A percentile compares a stretch with the other conserved stretches of the same genome.
Conservation (phyloP, 192 early-diverging fungal genomes). For the Neocallimastix lanati region DNA sequence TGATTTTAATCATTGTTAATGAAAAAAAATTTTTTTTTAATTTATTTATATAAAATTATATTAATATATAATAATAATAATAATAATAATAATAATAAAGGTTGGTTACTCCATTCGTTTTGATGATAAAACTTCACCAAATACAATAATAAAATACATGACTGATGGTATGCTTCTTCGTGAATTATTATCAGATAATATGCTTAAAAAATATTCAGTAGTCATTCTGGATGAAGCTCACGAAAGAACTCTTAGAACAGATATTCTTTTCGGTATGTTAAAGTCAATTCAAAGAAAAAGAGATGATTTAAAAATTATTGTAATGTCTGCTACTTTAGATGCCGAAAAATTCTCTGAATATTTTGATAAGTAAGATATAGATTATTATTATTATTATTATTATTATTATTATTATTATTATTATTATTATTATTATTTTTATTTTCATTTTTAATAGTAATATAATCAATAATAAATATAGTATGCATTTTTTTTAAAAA, state of each 20-base stretch:
- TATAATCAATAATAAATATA: no score
- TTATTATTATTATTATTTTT: no score
- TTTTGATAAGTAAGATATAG: slow-evolving; percentile 65
- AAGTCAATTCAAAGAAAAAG: not conserved
- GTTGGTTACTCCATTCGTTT: slow-evolving; percentile 95
- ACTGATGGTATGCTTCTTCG: slow-evolving; percentile 93
- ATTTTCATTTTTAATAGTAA: no score
- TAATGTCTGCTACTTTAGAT: slow-evolving; percentile 94
- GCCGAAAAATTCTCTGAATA: slow-evolving; percentile 79
- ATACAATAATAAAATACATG: slow-evolving; percentile 78
- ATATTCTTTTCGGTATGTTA: slow-evolving; percentile 68
- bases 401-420: no score
- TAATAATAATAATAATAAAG: no score
- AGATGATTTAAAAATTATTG: slow-evolving; percentile 62
- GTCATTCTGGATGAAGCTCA: slow-evolving; percentile 95
- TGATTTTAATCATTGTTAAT: no score
- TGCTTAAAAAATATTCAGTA: slow-evolving; percentile 59
- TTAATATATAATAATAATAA: no score
- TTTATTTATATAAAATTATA: no score
- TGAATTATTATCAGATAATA: slow-evolving; percentile 66
- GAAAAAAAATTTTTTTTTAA: no score
- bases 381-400: no score
- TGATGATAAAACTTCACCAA: slow-evolving; percentile 62
- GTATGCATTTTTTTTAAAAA: no score
- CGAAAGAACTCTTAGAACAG: slow-evolving; percentile 90